Base-by-base conservation (phyloP, 768 basidiomycete genomes). In the Kwoniella heveanensis region DNA sequence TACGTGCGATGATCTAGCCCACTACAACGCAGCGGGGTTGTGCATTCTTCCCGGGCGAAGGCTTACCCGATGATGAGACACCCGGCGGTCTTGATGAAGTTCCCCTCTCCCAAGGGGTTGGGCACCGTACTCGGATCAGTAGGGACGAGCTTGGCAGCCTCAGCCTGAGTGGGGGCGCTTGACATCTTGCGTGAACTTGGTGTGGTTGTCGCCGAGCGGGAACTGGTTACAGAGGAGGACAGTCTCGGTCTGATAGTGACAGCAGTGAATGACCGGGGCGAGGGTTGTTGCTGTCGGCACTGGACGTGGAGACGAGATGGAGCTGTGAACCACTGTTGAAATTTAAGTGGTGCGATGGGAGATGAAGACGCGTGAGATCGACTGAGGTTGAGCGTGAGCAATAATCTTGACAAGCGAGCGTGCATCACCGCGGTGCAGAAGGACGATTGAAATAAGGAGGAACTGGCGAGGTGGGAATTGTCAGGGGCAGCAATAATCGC, bases 21-120 rank as follows among this genome's bases (percentile, higher is more conserved):
- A n/a, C n/a, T n/a, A n/a, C n/a, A n/a, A n/a, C n/a, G n/a, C n/a
- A n/a, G n/a, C n/a, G n/a, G n/a, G n/a, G n/a, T n/a, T n/a, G n/a
- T n/a, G n/a, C n/a, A n/a, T n/a, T n/a, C n/a, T n/a, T n/a, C n/a
- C n/a, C n/a, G n/a, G n/a, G n/a, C n/a, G n/a, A n/a, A n/a, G n/a
- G n/a, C 75, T 63, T 59, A 78, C 79, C 81, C 81, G 46, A 81
- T 81, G 67, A 81, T 79, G 19, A 81, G 26, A 65, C 77, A 78
- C 6, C 74, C 80, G 7, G 79, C 80, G 0, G 78, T 80, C 70
- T 84, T 83, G 75, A 94, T 91, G 74, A 85, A 87, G 24, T 81
- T 82, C 7, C 87, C 88, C 64, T 88, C 85, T 1, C 89, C 88
- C 0, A 90, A 80, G 26, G 87, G 87, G 72, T 89, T 89, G 48